phyloP scores from a whole-genome alignment of 306 rosid genomes.

The Cicer chorassanicum region DNA sequence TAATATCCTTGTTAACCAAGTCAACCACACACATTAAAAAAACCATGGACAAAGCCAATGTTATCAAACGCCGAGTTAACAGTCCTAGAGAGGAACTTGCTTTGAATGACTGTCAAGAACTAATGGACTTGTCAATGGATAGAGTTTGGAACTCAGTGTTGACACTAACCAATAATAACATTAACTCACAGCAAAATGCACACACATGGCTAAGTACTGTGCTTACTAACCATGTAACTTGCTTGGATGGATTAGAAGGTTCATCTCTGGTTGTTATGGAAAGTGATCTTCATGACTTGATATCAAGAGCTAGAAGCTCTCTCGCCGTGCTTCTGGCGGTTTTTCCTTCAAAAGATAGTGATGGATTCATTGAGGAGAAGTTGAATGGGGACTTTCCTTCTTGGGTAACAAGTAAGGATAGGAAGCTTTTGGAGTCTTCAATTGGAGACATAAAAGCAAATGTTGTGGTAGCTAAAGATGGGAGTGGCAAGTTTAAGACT shows the following conservation, averaged over 20 bases:
- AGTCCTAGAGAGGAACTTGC: conserved; percentile 49
- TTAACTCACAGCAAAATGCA: conserved; percentile 49
- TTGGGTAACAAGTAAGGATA: conserved; percentile 58
- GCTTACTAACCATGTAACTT: conserved; percentile 75
- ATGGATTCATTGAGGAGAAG: conserved; percentile 13
- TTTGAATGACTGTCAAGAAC: conserved; percentile 57
- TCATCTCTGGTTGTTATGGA: conserved; percentile 40
- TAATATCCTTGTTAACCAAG: conserved; percentile 49
- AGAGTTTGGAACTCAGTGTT: conserved; percentile 55
- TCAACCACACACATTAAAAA: conserved; percentile 49
- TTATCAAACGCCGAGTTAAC: conserved; percentile 45
- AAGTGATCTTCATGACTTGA: conserved; percentile 51
- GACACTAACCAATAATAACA: conserved; percentile 43
- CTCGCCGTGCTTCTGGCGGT: conserved; percentile 56
- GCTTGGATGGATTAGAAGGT: conserved; percentile 67
- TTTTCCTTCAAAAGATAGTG: conserved; percentile 23
- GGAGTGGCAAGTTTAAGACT: conserved; percentile 69
- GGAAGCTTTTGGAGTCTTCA: conserved; percentile 49
- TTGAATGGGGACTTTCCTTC: conserved; percentile 47
- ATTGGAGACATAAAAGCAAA: conserved; percentile 51
- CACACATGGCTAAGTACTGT: conserved; percentile 76
- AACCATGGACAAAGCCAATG: conserved; percentile 37
- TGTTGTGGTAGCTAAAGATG: conserved; percentile 76
- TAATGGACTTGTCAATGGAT: conserved; percentile 56
- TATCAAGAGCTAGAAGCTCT: conserved; percentile 55